Conservation (phyloP, 2,329 filamentous ascomycete species). For the Akanthomyces dipterigenus region DNA sequence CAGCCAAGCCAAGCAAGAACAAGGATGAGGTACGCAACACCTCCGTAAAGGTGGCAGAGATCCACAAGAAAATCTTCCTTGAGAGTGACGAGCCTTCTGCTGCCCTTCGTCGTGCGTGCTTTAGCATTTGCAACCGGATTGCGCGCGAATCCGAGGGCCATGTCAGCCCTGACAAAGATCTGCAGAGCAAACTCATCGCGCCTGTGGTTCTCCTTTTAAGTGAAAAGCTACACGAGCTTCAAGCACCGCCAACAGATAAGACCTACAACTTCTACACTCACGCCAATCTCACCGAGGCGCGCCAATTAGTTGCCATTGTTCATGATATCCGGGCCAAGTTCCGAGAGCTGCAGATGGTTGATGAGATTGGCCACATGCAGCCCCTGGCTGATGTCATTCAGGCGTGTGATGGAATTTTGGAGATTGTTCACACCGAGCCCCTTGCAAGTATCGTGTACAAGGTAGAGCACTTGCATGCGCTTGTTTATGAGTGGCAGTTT, state of each 20-base stretch:
- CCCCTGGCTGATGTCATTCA: slow-evolving; percentile 70
- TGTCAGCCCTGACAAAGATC: slow-evolving; percentile 25
- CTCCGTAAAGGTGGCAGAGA: slow-evolving; percentile 53
- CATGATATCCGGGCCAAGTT: slow-evolving; percentile 67
- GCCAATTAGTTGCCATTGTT: slow-evolving; percentile 64
- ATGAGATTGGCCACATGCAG: slow-evolving; percentile 66
- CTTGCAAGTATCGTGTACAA: slow-evolving; percentile 80
- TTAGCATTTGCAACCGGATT: slow-evolving; percentile 35
- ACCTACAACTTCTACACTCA: slow-evolving; percentile 87
- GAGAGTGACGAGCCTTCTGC: slow-evolving; percentile 31
- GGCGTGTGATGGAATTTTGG: slow-evolving; percentile 67
- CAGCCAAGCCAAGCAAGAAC: slow-evolving; percentile 21
- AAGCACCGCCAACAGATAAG: slow-evolving; percentile 28
- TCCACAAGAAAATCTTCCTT: slow-evolving; percentile 51
- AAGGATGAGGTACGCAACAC: slow-evolving; percentile 43
- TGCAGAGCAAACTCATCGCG: slow-evolving; percentile 55
- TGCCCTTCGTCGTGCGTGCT: slow-evolving; percentile 39
- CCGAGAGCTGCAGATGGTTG: slow-evolving; percentile 57
- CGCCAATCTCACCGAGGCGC: slow-evolving; percentile 67
- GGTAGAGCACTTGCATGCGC: slow-evolving; percentile 77
- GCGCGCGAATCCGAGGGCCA: slow-evolving; percentile 22
- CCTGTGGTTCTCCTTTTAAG: slow-evolving; percentile 59
- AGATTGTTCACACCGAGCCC: slow-evolving; percentile 72
- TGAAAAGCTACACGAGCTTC: slow-evolving; percentile 45
- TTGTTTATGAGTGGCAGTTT: slow-evolving; percentile 89